Percentiles rank a stretch among this genome's conserved stretches.
Evolutionary conservation across 345 rosid species (phyloP).

Genomic region (Hibiscus trionum): DNA sequence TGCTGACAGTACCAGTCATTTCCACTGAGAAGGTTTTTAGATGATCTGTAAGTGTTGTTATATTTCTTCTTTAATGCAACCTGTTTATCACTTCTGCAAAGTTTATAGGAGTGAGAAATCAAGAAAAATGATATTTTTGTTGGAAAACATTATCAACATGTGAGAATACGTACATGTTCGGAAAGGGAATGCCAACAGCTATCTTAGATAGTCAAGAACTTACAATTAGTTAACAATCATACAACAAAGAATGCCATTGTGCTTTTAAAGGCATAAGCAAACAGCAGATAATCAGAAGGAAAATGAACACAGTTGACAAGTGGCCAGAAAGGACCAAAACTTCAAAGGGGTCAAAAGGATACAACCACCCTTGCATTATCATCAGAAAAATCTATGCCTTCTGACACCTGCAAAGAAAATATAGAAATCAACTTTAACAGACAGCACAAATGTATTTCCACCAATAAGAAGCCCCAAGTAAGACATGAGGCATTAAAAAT

Average conservation of each 20-base stretch:
- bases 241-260: background rate
- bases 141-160: background rate
- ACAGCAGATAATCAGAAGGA: background rate
- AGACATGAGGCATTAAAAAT: background rate
- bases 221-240: slow-evolving; percentile 19
- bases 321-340: slow-evolving; percentile 6
- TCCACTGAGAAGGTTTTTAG: slow-evolving; percentile 80
- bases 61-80: slow-evolving; percentile 79
- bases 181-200: slow-evolving; percentile 94
- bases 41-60: slow-evolving; percentile 64
- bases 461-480: background rate
- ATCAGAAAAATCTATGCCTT: slow-evolving; percentile 95
- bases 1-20: slow-evolving; percentile 96
- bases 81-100: slow-evolving; percentile 69
- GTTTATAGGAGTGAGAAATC: slow-evolving; percentile 16
- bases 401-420: slow-evolving; percentile 71
- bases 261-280: background rate
- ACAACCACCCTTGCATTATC: slow-evolving; percentile 96
- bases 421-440: background rate
- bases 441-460: background rate
- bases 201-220: slow-evolving; percentile 63
- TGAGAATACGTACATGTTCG: slow-evolving; percentile 61
- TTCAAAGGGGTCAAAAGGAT: slow-evolving; percentile 42
- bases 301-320: background rate
- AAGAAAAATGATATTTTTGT: background rate